Percentiles rank a stretch among this genome's conserved stretches.
phyloP scores from a whole-genome alignment of 139 green algal species.

The Chlamydomonas asymmetrica region DNA sequence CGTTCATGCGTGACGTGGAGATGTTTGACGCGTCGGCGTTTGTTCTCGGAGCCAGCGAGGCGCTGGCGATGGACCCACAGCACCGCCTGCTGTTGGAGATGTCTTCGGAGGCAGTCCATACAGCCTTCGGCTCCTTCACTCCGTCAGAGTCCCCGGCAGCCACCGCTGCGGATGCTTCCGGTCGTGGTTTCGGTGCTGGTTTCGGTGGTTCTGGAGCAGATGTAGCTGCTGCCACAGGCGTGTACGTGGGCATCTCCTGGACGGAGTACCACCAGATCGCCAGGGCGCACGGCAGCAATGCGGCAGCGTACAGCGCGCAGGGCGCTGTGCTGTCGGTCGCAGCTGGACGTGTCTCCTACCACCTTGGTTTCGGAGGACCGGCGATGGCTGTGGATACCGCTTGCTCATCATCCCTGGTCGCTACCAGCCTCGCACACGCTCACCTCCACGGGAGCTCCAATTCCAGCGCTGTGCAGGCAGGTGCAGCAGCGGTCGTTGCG shows the following conservation, averaged over 20 bases:
- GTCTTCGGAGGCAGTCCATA: conserved; percentile 27
- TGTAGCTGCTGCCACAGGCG: conserved; percentile 26
- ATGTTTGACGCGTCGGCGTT: conserved; percentile 70
- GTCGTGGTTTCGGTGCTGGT: neutral
- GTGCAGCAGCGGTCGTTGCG: conserved; percentile 43
- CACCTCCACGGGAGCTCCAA: conserved; percentile 6
- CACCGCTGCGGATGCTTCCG: neutral
- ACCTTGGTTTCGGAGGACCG: conserved; percentile 68
- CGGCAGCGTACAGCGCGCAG: conserved; percentile 60
- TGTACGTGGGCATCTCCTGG: conserved; percentile 73
- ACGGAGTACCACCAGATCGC: conserved; percentile 70
- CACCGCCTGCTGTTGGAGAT: conserved; percentile 75
- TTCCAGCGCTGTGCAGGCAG: neutral
- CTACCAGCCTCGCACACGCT: conserved; percentile 56
- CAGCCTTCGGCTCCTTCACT: neutral
- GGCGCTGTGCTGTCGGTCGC: conserved; percentile 57
- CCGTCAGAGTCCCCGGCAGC: neutral
- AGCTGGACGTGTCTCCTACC: conserved; percentile 63
- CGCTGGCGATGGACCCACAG: conserved; percentile 71
- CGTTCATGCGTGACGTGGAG: conserved; percentile 58
- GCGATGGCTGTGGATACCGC: conserved; percentile 77
- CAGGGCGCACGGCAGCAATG: conserved; percentile 1
- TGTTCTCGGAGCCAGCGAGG: conserved; percentile 54
- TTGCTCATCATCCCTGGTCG: conserved; percentile 87
- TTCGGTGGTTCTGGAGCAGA: no score